Evolutionary conservation across 2,329 filamentous ascomycete species (phyloP).

Genomic region (Torrubiellomyces zombiae): DNA sequence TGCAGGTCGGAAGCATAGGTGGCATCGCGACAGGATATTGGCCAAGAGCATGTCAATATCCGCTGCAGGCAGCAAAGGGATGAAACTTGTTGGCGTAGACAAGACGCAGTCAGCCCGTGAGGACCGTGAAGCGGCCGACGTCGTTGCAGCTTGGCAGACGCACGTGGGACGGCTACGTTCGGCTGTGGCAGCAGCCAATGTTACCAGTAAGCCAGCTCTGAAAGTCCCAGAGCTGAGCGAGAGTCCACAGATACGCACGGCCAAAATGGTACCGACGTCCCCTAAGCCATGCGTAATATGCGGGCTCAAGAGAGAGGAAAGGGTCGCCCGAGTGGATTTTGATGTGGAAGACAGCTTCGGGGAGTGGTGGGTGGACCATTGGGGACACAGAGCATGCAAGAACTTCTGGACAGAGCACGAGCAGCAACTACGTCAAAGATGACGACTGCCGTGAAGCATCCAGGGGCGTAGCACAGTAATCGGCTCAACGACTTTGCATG

Average conservation of each 20-base stretch:
- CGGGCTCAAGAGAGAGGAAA: conserved; percentile 74
- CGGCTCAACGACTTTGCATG: too few species aligned
- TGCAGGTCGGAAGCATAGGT: conserved; percentile 69
- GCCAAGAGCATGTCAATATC: conserved; percentile 83
- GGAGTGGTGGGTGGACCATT: conserved; percentile 91
- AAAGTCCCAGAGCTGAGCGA: conserved; percentile 56
- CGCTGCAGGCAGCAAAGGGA: conserved; percentile 57
- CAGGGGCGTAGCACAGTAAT: too few species aligned
- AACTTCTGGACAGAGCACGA: conserved; percentile 77
- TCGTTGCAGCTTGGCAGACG: conserved; percentile 57
- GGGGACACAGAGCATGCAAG: conserved; percentile 64
- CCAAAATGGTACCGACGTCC: conserved; percentile 59
- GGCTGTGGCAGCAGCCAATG: conserved; percentile 50
- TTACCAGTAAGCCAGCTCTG: conserved; percentile 33
- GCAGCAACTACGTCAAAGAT: conserved; percentile 51
- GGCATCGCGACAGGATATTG: conserved; percentile 77
- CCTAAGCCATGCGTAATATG: conserved; percentile 68
- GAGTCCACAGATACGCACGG: conserved; percentile 48
- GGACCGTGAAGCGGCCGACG: conserved; percentile 68
- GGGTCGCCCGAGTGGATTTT: conserved; percentile 58
- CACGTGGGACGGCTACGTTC: conserved; percentile 60
- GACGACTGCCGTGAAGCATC: too few species aligned
- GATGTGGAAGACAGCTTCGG: conserved; percentile 80
- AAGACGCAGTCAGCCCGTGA: conserved; percentile 69
- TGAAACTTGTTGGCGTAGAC: conserved; percentile 83